These are phyloP conservation scores for Clitopilus passeckerianus DNA, from an alignment of 768 basidiomycete genomes.

Conservation along the genomic window DNA sequence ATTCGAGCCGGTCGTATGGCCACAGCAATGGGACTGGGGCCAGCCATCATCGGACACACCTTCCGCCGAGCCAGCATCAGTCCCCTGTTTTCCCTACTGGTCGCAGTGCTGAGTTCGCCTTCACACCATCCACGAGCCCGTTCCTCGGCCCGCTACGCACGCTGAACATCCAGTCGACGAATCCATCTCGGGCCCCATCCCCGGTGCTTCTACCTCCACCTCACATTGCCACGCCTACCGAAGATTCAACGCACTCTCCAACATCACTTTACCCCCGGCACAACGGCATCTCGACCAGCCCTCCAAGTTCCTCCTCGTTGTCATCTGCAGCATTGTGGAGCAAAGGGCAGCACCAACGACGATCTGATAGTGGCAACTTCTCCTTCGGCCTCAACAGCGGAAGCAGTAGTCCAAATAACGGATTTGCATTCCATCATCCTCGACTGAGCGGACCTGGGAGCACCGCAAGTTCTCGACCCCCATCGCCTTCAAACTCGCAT, in stretches of 20 bases:
- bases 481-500: slow-evolving; percentile 19
- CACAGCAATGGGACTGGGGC: slow-evolving; percentile 12
- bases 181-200: slow-evolving; percentile 67
- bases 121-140: slow-evolving; percentile 74
- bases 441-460: slow-evolving; percentile 5
- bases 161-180: slow-evolving; percentile 68
- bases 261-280: slow-evolving; percentile 20
- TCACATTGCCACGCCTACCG: slow-evolving; percentile 15
- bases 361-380: neutral
- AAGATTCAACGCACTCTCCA: slow-evolving; percentile 2
- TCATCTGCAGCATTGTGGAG: neutral
- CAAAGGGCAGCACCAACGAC: neutral
- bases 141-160: slow-evolving; percentile 77
- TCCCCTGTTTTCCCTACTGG: slow-evolving; percentile 23
- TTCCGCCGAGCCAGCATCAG: slow-evolving; percentile 25
- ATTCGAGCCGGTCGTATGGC: slow-evolving; percentile 9
- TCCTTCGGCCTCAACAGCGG: neutral
- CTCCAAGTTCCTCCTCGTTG: neutral
- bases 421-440: neutral
- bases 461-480: slow-evolving; percentile 17
- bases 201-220: slow-evolving; percentile 63
- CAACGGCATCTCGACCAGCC: slow-evolving; percentile 2
- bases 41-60: slow-evolving; percentile 17
- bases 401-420: neutral
- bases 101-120: slow-evolving; percentile 26